These are phyloP conservation scores for Chrysanthemum makinoi DNA, from an alignment of 129 eudicot species.

Conservation along the genomic window DNA sequence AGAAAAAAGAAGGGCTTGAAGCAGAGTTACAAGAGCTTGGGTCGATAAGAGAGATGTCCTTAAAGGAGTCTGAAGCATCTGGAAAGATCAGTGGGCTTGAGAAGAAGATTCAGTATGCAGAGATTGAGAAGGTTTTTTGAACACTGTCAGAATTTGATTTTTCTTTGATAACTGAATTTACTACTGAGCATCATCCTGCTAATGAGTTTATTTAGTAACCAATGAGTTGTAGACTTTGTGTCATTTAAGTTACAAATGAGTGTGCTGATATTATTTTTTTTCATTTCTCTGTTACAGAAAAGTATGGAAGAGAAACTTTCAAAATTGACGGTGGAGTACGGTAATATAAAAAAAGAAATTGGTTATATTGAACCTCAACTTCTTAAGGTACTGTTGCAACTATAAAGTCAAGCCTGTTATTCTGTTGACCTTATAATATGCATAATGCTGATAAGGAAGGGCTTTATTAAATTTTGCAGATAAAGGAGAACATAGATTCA, in stretches of 20 bases:
- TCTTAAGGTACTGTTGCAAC: slow-evolving; percentile 49
- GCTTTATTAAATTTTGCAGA: slow-evolving; percentile 42
- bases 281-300: slow-evolving; percentile 56
- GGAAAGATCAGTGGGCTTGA: slow-evolving; percentile 97
- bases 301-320: slow-evolving; percentile 79
- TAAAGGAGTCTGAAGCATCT: slow-evolving; percentile 94
- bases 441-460: slow-evolving; percentile 6
- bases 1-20: slow-evolving; percentile 81
- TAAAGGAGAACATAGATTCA: slow-evolving; percentile 41
- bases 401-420: slow-evolving; percentile 9
- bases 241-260: neutral
- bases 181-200: too few relatives aligned
- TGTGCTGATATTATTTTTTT: slow-evolving; percentile 16
- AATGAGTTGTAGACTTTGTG: slow-evolving; percentile 1
- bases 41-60: slow-evolving; percentile 88
- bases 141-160: too few relatives aligned
- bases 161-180: too few relatives aligned
- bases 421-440: neutral
- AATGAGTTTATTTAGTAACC: too few relatives aligned
- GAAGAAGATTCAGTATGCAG: slow-evolving; percentile 95
- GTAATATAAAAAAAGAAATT: slow-evolving; percentile 63
- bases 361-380: slow-evolving; percentile 64
- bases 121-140: slow-evolving; percentile 75
- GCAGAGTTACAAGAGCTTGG: slow-evolving; percentile 82
- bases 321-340: slow-evolving; percentile 61